Evolutionary conservation across 129 eudicot genomes (phyloP).

Genomic region (carrot (Daucus carota)): DH1_v3.0 NC_030384.2:673001-673500

Average conservation of each 20-base stretch:
- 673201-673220: too few relatives aligned
- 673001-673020: neutral
- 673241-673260: too few relatives aligned
- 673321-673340: neutral
- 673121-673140: neutral
- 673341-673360: neutral
- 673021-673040: neutral
- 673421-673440: neutral
- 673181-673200: too few relatives aligned
- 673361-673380: neutral
- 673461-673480: too few relatives aligned
- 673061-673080: too few relatives aligned
- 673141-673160: neutral
- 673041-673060: neutral
- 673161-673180: too few relatives aligned
- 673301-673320: neutral
- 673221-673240: too few relatives aligned
- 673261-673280: neutral
- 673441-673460: too few relatives aligned
- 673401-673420: neutral
- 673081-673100: rapidly evolving
- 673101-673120: neutral
- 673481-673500: too few relatives aligned
- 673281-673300: neutral
- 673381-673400: neutral